Base-by-base conservation (phyloP, 2,329 filamentous ascomycete genomes). In the Ophiostoma himal-ulmi region DNA sequence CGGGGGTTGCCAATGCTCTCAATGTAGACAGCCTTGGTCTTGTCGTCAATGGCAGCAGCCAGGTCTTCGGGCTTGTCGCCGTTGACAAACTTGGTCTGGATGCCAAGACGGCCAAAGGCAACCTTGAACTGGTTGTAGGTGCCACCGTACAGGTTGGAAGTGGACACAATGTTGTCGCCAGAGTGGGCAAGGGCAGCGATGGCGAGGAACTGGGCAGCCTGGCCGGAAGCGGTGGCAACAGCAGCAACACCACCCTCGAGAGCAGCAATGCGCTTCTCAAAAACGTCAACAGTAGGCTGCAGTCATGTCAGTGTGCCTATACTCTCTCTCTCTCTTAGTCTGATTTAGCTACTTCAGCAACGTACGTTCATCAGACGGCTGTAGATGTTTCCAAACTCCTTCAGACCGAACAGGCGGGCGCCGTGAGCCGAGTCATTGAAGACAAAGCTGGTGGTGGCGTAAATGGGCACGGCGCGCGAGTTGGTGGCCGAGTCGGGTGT, bases 51-150 rank as follows among this genome's bases (percentile, higher is more conserved):
- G 70, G 89, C 88, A 66, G 88, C 88, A 52, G 87, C 89, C 77
- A 97, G 91, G 76, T 93, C 92, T 75, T 90, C 89, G 17, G 91
- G 83, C 71, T 88, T 88, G 80, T 97, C 93, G 64, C 92, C 92
- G 70, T 89, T 84, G 76, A 97, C 86, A 76, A 97, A 97, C 82
- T 94, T 96, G 77, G 93, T 95, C 60, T 84, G 83, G 77, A 98
- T 93, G 73, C 94, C 94, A 65, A 97, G 82, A n/a, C 94, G 88
- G 7, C 93, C 91, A 70, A 97, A 84, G 75, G 93, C 86, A 65
- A 97, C 93, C 82, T 97, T 97, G 82, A 97, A 88, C 83, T 97
- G 94, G 82, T 98, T 97, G 84, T 97, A 97, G 20, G 94, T 97
- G 78, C 94, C 94, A 74, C 94, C 94, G 81, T 97, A 97, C 71